Conservation (phyloP, 129 eudicot species). For the Mikania micrantha region DNA sequence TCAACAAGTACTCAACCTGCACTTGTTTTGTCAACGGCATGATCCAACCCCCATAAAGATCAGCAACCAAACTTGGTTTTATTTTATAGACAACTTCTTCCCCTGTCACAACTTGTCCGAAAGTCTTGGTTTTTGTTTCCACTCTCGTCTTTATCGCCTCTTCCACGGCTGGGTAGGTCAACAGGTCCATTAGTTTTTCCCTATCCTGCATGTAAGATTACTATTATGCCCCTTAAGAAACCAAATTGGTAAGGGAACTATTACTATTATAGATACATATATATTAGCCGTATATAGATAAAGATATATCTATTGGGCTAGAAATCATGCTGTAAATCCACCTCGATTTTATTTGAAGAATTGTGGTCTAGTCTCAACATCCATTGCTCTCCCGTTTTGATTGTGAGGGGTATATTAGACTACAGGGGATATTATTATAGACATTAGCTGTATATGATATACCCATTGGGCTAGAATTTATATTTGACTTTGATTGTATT, state of each 20-base stretch:
- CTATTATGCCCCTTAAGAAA: neutral
- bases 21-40: constrained; percentile 89
- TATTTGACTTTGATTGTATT: too few species aligned
- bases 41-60: constrained; percentile 74
- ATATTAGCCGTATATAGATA: too few species aligned
- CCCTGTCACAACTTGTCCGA: constrained; percentile 47
- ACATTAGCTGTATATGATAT: too few species aligned
- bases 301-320: too few species aligned
- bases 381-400: too few species aligned
- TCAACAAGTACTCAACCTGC: constrained; percentile 69
- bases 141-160: constrained; percentile 56
- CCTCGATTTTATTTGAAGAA: too few species aligned
- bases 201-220: constrained; percentile 44
- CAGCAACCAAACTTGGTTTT: constrained; percentile 65
- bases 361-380: too few species aligned
- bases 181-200: constrained; percentile 43
- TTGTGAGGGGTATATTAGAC: too few species aligned
- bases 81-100: constrained; percentile 57
- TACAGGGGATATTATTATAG: too few species aligned
- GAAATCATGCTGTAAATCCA: neutral
- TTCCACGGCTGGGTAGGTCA: constrained; percentile 73
- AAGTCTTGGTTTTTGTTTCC: constrained; percentile 60
- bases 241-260: neutral
- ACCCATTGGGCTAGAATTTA: too few species aligned
- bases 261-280: neutral